Conservation (phyloP, 78 protist species). For the Guillardia theta region DNA sequence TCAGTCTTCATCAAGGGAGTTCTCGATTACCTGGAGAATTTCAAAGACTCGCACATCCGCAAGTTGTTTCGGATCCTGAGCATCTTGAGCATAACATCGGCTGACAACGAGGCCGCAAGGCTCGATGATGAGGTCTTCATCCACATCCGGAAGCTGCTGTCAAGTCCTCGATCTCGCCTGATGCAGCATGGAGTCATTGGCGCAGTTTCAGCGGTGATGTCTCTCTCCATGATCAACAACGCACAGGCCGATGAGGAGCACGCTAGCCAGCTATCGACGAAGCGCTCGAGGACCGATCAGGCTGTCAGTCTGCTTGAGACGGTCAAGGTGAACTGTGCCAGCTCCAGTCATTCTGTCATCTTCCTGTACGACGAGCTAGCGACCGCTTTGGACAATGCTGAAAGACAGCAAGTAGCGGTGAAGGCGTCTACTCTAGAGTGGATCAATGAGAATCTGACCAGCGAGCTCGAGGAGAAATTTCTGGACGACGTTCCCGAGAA, state of each 20-base stretch:
- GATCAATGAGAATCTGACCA: neutral
- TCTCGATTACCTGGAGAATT: neutral
- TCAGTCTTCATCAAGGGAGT: neutral
- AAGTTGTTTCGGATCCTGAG: neutral
- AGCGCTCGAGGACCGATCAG: neutral
- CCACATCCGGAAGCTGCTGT: neutral
- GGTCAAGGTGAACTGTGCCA: neutral
- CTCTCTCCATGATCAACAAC: neutral
- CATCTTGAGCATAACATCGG: neutral
- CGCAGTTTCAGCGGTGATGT: neutral
- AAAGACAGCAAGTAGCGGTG: too few species aligned
- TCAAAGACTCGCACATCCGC: neutral
- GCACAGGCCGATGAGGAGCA: neutral
- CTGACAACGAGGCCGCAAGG: neutral
- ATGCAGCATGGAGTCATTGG: neutral
- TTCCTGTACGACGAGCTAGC: neutral
- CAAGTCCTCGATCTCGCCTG: neutral
- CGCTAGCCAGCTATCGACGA: neutral
- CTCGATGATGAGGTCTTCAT: neutral
- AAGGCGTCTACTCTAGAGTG: neutral
- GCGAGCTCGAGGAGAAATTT: neutral
- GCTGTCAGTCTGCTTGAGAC: neutral
- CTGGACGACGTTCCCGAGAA: neutral
- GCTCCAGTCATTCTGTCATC: neutral
- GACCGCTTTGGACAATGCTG: neutral